Percentiles rank a stretch among this genome's conserved stretches.
Conservation (phyloP, 305 asterid species). For the Plantago coronopus region DNA sequence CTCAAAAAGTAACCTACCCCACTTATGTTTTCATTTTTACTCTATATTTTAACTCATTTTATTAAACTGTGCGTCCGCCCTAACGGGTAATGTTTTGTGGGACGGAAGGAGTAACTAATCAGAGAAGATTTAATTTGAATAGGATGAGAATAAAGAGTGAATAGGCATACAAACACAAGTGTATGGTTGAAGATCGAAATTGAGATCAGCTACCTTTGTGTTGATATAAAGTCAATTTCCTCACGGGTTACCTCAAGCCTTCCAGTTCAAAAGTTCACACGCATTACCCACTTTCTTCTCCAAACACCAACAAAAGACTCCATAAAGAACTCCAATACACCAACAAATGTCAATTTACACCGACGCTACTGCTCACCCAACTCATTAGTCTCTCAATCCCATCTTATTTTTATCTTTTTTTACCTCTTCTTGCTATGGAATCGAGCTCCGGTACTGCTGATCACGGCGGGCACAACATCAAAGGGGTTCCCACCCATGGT, state of each 20-base stretch:
- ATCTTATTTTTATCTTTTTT: too few species aligned
- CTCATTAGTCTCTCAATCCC: too few species aligned
- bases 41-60: too few species aligned
- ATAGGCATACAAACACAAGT: constrained; percentile 10
- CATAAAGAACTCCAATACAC: not conserved
- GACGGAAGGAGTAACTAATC: too few species aligned
- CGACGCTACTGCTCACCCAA: not conserved
- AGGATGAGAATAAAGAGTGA: not conserved
- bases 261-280: constrained; percentile 38
- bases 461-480: constrained; percentile 58
- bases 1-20: too few species aligned
- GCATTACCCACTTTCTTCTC: constrained; percentile 13
- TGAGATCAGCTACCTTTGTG: constrained; percentile 1
- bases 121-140: too few species aligned
- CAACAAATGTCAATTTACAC: constrained; percentile 3
- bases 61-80: too few species aligned
- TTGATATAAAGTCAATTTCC: constrained; percentile 1
- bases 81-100: too few species aligned
- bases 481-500: constrained; percentile 59
- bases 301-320: not conserved
- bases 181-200: constrained; percentile 31
- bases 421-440: constrained; percentile 39
- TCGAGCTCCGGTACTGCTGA: constrained; percentile 58
- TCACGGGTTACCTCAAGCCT: constrained; percentile 34
- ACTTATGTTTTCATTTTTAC: too few species aligned